Evolutionary conservation across 129 eudicot species (phyloP).

Genomic region (carrot (Daucus carota)): DH1_v3.0 NC_030382.2:49843501-49844000

Average conservation of each 20-base stretch:
- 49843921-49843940: conserved; percentile 49
- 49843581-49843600: conserved; percentile 63
- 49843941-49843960: conserved; percentile 45
- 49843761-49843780: conserved; percentile 52
- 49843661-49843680: conserved; percentile 16
- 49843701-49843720: conserved; percentile 61
- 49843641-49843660: conserved; percentile 51
- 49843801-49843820: conserved; percentile 56
- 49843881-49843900: conserved; percentile 29
- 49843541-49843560: conserved; percentile 26
- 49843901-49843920: conserved; percentile 54
- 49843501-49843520: background rate
- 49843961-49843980: conserved; percentile 29
- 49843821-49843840: conserved; percentile 24
- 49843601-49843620: conserved; percentile 46
- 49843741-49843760: conserved; percentile 26
- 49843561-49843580: conserved; percentile 76
- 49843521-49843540: background rate
- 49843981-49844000: conserved; percentile 24
- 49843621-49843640: conserved; percentile 39
- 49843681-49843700: conserved; percentile 36
- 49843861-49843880: conserved; percentile 19
- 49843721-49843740: conserved; percentile 60
- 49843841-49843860: conserved; percentile 25
- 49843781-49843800: conserved; percentile 52